Evolutionary conservation across 2,329 filamentous ascomycete genomes (phyloP), one percentile per base, ranked within the genome.

Genomic region (Diaporthe helianthi): DNA sequence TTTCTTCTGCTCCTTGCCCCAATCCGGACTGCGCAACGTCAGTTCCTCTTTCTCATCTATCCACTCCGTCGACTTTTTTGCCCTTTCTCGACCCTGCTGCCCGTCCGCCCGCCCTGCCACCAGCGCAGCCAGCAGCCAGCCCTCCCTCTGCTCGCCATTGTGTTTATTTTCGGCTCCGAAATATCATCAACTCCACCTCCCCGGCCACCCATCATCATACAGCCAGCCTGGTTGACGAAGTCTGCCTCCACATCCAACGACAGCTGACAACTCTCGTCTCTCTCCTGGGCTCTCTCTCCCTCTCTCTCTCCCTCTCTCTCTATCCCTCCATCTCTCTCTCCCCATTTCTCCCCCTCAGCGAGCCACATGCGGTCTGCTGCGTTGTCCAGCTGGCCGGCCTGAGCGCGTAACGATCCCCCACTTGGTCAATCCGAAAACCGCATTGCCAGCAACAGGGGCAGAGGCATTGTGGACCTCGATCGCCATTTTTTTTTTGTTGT

Each of bases 11-110:
- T 64, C 54, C 41, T 54, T 65, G 51, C 66, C 51, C 69, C 53
- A 65, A 69, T 70, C 69, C 65, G 65, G 61, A 68, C 53, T 64
- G 69, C 68, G 58, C 69, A 64, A 49, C 65, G 53, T 67, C 65
- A 67, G 52, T 67, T 46, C 33, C 58, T 51, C 38, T 55, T 65
- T 60, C 46, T 71, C 61, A 31, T 66, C 69, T 49, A 44, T 54
- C 61, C 41, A 49, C 36, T 44, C 47, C 41, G 19, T 63, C 29
- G 58, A 41, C 26, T 58, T 26, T 52, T 53, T 60, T 53, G 29
- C 15, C 47, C 66, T 53, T 53, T 54, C 53, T 46, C 44, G 31
- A 65, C 33, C 65, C 55, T 47, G 58, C 26, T n/a, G n/a, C 55
- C 58, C 47, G 58, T 44, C 38, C 54, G 5, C 31, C 31, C 44